Percentiles rank a stretch among this genome's conserved stretches.
Evolutionary conservation across 192 early-diverging fungal genomes (phyloP).

Genomic region (Gamsiella multidivaricata): DNA sequence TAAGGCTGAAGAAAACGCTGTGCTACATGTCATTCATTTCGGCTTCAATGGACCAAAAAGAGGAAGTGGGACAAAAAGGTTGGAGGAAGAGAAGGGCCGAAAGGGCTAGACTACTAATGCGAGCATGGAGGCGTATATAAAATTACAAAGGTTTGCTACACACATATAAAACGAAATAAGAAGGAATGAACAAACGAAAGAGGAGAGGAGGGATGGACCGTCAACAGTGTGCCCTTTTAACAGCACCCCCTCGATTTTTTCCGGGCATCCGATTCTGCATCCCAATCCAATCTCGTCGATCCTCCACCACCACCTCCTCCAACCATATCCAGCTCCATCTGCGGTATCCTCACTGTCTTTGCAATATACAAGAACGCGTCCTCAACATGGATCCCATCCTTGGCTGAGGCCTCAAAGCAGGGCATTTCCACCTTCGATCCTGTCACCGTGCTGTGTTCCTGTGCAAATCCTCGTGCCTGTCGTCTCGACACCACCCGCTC

Average conservation of each 20-base stretch:
- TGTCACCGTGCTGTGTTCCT: slow-evolving; percentile 75
- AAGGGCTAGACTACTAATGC: too few relatives aligned
- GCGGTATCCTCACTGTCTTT: slow-evolving; percentile 63
- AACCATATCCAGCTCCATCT: slow-evolving; percentile 64
- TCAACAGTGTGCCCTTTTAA: not conserved
- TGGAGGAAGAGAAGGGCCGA: too few relatives aligned
- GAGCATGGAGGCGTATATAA: too few relatives aligned
- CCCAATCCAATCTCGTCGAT: slow-evolving; percentile 36
- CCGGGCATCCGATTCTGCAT: slow-evolving; percentile 34
- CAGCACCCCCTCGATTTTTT: slow-evolving; percentile 41
- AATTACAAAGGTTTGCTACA: too few relatives aligned
- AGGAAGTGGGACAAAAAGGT: too few relatives aligned
- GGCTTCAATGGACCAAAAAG: too few relatives aligned
- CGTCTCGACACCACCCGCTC: slow-evolving; percentile 77
- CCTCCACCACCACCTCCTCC: not conserved
- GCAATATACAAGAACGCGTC: slow-evolving; percentile 94
- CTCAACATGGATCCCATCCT: slow-evolving; percentile 95
- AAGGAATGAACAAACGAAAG: not conserved
- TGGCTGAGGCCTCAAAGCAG: slow-evolving; percentile 97
- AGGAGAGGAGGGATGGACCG: too few relatives aligned
- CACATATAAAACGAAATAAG: too few relatives aligned
- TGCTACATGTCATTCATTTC: too few relatives aligned
- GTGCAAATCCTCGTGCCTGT: slow-evolving; percentile 74
- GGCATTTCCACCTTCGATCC: slow-evolving; percentile 90
- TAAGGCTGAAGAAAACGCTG: too few relatives aligned